A percentile compares a stretch with the other conserved stretches of the same genome.
Evolutionary conservation across 306 rosid species (phyloP).

Genomic region (Bauhinia variegata): DNA sequence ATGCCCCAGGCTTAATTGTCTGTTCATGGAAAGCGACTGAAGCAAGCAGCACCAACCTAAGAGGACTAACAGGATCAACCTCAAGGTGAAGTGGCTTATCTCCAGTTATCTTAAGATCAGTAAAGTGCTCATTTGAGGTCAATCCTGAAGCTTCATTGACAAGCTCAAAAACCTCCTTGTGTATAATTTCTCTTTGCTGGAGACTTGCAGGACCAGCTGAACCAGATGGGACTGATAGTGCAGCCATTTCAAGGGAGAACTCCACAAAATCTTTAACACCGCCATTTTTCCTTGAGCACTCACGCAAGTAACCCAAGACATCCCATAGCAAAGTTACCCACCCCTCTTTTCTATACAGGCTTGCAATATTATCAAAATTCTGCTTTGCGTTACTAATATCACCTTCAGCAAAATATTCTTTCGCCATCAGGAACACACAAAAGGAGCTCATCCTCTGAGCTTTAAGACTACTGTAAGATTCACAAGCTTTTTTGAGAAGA

Average conservation of each 20-base stretch:
- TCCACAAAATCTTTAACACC: constrained; percentile 74
- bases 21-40: constrained; percentile 95
- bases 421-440: constrained; percentile 86
- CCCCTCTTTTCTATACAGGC: constrained; percentile 90
- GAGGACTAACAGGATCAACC: constrained; percentile 93
- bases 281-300: constrained; percentile 71
- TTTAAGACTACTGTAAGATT: constrained; percentile 62
- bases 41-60: constrained; percentile 84
- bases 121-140: constrained; percentile 45
- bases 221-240: constrained; percentile 76
- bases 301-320: constrained; percentile 86
- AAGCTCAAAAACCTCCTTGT: constrained; percentile 75
- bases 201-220: constrained; percentile 81
- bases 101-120: constrained; percentile 53
- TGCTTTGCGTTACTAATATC: constrained; percentile 70
- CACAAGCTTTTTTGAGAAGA: constrained; percentile 72
- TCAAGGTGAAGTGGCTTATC: constrained; percentile 75
- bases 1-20: constrained; percentile 68
- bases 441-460: constrained; percentile 74
- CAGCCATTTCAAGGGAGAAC: constrained; percentile 96
- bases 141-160: constrained; percentile 51
- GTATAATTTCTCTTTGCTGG: constrained; percentile 70
- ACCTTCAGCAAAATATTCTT: constrained; percentile 75
- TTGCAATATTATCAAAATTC: constrained; percentile 68
- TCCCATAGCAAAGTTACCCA: constrained; percentile 95